A percentile compares a stretch with the other conserved stretches of the same genome.
Conservation (phyloP, 495 filamentous ascomycete species). For the Tetracladium marchalianum region DNA sequence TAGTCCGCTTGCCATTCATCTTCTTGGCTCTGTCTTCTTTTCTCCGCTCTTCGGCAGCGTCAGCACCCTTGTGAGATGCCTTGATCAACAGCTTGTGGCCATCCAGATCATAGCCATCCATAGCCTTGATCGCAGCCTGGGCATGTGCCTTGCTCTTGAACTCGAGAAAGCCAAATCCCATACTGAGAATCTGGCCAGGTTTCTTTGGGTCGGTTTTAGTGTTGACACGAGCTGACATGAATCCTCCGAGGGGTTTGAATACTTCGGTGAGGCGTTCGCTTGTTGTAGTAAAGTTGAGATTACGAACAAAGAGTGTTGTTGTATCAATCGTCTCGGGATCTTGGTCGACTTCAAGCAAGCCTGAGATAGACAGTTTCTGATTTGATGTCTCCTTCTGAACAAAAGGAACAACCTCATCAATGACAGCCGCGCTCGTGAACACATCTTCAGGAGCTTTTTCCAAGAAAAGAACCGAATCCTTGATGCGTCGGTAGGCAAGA, state of each 20-base stretch:
- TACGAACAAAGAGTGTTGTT: conserved; percentile 81
- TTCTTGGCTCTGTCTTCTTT: conserved; percentile 75
- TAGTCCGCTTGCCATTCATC: conserved; percentile 60
- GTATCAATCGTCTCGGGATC: conserved; percentile 46
- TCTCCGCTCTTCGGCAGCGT: conserved; percentile 77
- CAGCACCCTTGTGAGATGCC: conserved; percentile 71
- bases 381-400: conserved; percentile 16
- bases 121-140: conserved; percentile 63
- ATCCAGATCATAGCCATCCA: conserved; percentile 81
- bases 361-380: conserved; percentile 26
- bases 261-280: conserved; percentile 58
- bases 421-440: conserved; percentile 42
- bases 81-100: conserved; percentile 76
- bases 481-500: conserved; percentile 81
- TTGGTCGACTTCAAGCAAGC: conserved; percentile 47
- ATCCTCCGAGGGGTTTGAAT: conserved; percentile 76
- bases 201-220: conserved; percentile 81
- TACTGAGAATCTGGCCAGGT: conserved; percentile 73
- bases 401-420: conserved; percentile 5
- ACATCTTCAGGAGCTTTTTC: conserved; percentile 86
- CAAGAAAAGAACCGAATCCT: conserved; percentile 83
- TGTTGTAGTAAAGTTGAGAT: conserved; percentile 86
- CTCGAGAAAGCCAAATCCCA: conserved; percentile 94
- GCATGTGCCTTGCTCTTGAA: conserved; percentile 72
- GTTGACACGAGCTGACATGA: conserved; percentile 74